Evolutionary conservation across 345 rosid genomes (phyloP), one percentile per base, ranked within the genome.

Genomic region (Iberis pinnata): DNA sequence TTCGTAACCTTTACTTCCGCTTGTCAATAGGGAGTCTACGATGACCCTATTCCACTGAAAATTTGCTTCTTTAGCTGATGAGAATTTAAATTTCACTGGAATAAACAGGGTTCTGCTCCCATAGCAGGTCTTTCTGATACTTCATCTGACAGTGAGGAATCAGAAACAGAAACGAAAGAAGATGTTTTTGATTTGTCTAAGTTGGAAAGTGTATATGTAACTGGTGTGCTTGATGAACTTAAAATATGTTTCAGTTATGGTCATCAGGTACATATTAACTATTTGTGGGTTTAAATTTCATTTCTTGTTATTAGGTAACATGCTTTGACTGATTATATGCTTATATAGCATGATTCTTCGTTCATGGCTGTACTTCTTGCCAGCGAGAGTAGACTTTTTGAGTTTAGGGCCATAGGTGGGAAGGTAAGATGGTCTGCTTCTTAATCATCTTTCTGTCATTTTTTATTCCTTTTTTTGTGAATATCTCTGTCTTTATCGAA

Each of bases 351-450:
- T 63, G 84, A 73, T 29, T 71, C 65, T 73, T 75, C 74, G 65
- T 83, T 84, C 71, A 56, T 65, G 64, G 77, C 74, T 53, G 83
- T 85, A 68, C 86, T 88, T 61, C 84, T 82, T 65, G 89, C 88
- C 18, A 75, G 80, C 51, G 98, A 92, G 75, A 72, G 73, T 44
- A 65, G 56, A 65, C 70, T 83, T 16, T 80, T 80, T 65, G 93
- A 88, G 70, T 84, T 92, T 66, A 82, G 96, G 77, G 98, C 98
- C 53, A 63, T 67, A 60, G 96, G 96, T 69, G 98, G 98, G 50
- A 92, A 77, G 95, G 98, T 92, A 73, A 63, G 66, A 49, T 56
- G 41, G 33, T 20, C 36, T 37, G 38, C 64, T 39, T 36, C 37
- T 40, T 18, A 49, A 26, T 19, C 50, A 59, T 47, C 20, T 40